Evolutionary conservation across 169 alveolate species (phyloP).

Genomic region (Amoebophrya sp.): DNA sequence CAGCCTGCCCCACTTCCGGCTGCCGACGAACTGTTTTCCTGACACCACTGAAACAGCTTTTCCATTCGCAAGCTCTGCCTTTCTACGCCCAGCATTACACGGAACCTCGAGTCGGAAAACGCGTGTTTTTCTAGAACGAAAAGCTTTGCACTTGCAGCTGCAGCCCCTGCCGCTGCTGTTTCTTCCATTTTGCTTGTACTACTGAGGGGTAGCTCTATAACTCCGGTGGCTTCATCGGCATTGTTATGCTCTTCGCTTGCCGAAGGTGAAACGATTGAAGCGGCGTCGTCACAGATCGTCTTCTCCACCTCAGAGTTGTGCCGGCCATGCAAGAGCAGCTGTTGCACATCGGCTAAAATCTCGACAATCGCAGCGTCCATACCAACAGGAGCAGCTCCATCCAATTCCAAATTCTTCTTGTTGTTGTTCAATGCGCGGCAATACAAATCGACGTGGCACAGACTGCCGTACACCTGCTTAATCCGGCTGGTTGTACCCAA

Average conservation of each 20-base stretch:
- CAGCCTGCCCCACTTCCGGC: too few species aligned
- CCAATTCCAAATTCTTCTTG: background rate
- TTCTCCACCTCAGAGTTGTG: background rate
- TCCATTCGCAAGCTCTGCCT: background rate
- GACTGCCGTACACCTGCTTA: background rate
- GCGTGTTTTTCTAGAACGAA: background rate
- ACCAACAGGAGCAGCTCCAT: background rate
- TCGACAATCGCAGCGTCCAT: background rate
- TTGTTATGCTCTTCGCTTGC: too few species aligned
- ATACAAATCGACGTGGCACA: background rate
- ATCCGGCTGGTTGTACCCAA: conserved; percentile 47
- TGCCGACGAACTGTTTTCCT: background rate
- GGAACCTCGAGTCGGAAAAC: background rate
- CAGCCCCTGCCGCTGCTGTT: too few species aligned
- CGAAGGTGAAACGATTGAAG: too few species aligned
- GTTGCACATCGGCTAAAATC: background rate
- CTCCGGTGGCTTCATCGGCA: too few species aligned
- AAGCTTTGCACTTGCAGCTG: too few species aligned
- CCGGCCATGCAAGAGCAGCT: background rate
- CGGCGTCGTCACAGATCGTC: background rate
- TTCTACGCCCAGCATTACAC: background rate
- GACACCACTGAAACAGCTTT: background rate
- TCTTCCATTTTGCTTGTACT: too few species aligned
- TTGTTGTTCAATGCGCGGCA: background rate
- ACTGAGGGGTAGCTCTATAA: too few species aligned